A percentile compares a stretch with the other conserved stretches of the same genome.
phyloP scores from a whole-genome alignment of 2,329 filamentous ascomycete genomes.

The Ceratocystis smalleyi region DNA sequence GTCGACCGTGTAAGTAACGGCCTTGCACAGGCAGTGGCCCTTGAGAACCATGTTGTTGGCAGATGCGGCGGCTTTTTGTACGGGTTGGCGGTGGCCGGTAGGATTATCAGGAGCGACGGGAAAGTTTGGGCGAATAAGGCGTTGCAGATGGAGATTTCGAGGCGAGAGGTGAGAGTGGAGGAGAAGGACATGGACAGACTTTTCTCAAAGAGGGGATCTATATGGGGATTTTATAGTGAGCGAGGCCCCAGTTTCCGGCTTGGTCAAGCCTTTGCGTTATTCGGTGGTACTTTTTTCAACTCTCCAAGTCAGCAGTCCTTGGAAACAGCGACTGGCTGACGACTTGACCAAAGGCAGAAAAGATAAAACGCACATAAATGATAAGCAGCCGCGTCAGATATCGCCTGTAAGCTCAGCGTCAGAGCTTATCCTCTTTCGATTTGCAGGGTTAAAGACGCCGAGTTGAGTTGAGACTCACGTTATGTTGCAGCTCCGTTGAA shows the following conservation, averaged over 20 bases:
- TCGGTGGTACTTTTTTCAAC: neutral
- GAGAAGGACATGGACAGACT: neutral
- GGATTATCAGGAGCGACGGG: neutral
- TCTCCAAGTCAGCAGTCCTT: neutral
- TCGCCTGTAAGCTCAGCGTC: neutral
- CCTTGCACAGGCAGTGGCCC: conserved; percentile 57
- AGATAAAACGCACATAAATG: neutral
- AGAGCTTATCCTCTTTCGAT: neutral
- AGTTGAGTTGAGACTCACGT: neutral
- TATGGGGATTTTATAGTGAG: conserved; percentile 11
- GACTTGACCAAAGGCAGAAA: neutral
- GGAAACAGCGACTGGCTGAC: neutral
- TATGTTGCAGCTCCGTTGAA: neutral
- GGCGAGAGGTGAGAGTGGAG: neutral
- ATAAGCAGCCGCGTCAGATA: neutral
- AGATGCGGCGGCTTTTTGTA: neutral
- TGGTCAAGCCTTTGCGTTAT: neutral
- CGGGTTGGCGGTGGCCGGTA: neutral
- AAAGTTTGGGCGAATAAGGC: neutral
- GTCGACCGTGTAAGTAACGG: conserved; percentile 50
- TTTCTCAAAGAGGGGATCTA: neutral
- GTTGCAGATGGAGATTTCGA: neutral
- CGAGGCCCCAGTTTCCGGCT: conserved; percentile 2
- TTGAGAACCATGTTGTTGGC: conserved; percentile 44
- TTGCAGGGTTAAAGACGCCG: neutral